Conservation (phyloP, 345 rosid genomes). For the Noccaea bulbosa region DNA sequence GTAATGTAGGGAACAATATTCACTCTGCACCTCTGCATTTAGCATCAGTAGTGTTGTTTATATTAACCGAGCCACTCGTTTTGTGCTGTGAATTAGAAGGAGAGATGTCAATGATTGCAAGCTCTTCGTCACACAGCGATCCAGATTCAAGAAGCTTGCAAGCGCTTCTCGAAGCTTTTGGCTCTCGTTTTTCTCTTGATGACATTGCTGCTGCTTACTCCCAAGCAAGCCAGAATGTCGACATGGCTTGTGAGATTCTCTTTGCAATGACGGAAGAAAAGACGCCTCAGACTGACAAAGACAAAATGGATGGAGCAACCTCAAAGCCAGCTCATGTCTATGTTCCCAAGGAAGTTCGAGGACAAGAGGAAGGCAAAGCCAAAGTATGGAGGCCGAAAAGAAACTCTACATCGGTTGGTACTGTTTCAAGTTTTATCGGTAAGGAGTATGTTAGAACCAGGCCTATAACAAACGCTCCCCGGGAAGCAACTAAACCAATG, state of each 20-base stretch:
- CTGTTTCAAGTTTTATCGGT: slow-evolving; percentile 53
- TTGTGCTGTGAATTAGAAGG: slow-evolving; percentile 23
- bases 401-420: slow-evolving; percentile 49
- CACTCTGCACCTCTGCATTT: slow-evolving; percentile 11
- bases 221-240: slow-evolving; percentile 44
- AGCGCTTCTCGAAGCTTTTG: slow-evolving; percentile 53
- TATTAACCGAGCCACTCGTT: slow-evolving; percentile 11
- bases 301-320: slow-evolving; percentile 6
- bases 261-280: slow-evolving; percentile 43
- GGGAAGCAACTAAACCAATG: slow-evolving; percentile 51
- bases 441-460: slow-evolving; percentile 48
- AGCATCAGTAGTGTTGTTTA: slow-evolving; percentile 2
- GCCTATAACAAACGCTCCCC: slow-evolving; percentile 37
- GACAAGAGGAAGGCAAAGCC: slow-evolving; percentile 34
- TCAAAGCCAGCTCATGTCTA: slow-evolving; percentile 37
- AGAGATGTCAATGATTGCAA: slow-evolving; percentile 40
- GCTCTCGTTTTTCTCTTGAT: slow-evolving; percentile 53
- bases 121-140: slow-evolving; percentile 42
- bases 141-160: slow-evolving; percentile 45
- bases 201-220: slow-evolving; percentile 54
- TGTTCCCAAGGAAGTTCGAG: slow-evolving; percentile 25
- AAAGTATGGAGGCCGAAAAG: slow-evolving; percentile 42
- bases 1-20: slow-evolving; percentile 23
- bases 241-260: slow-evolving; percentile 53
- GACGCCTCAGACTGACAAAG: slow-evolving; percentile 28